Evolutionary conservation across 1,284 basidiomycete species (phyloP), one percentile per base, ranked within the genome.

Genomic region (Thecaphora thlaspeos): DNA sequence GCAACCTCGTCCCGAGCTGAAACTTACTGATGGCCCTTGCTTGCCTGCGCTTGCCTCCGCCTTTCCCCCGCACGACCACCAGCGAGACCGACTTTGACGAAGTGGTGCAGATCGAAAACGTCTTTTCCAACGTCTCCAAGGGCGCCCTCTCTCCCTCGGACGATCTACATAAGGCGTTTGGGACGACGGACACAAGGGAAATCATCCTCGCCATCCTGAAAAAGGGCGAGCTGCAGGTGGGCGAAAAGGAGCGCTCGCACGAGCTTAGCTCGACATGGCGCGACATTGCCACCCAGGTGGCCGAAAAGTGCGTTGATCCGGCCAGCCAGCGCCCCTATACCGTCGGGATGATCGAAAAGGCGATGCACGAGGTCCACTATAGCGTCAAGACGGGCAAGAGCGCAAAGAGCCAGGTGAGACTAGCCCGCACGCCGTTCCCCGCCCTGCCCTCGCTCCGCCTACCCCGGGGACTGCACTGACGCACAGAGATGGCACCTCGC

Each of bases 311-410:
- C 55, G 91, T 97, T 32, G 93, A 98, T 73, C 95, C 94, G 1
- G 80, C 82, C 3, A 94, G 91, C 3, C 87, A 91, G 73, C 82
- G 87, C 22, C 91, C 92, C 4, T 93, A 96, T 78, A 88, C 92
- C 2, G 90, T 94, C 41, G 88, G 90, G 19, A 91, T 98, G 82
- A 91, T 99, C 60, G 95, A 99, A 76, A 98, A 97, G 80, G 93
- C 92, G 0, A 94, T 99, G 91, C 81, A 85, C 22, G 93, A 97
- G 77, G 87, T 91, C 7, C 92, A 93, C 12, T 95, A 89, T 79
- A 92, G 89, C 65, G 87, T 95, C 36, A 89, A 90, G 73, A 84
- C 84, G 24, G 86, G 87, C 55, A 95, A 95, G 82, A 88, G 85
- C 42, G 92, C 92, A 18, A 98, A 98, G 81, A 38, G 81, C 54